A percentile compares a stretch with the other conserved stretches of the same genome.
Evolutionary conservation across 495 filamentous ascomycete species (phyloP).

Genomic region (Elaphomyces granulatus): DNA sequence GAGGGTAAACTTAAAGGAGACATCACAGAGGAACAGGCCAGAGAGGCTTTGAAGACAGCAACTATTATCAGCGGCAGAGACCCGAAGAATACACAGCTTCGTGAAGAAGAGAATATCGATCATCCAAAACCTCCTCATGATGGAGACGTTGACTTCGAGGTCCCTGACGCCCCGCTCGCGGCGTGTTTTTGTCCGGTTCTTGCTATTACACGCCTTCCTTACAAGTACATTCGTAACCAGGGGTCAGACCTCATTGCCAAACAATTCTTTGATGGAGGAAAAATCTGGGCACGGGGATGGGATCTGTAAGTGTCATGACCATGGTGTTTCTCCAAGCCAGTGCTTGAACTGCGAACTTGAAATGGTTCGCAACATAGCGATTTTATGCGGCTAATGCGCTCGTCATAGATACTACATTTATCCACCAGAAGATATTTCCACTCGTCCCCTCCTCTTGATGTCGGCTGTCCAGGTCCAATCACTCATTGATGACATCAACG

Average conservation of each 20-base stretch:
- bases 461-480: conserved; percentile 44
- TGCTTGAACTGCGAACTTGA: too few relatives aligned
- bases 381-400: not conserved
- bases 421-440: conserved; percentile 25
- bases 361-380: too few relatives aligned
- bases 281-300: conserved; percentile 49
- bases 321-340: not conserved
- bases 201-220: conserved; percentile 44
- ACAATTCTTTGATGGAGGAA: conserved; percentile 40
- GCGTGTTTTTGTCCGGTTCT: conserved; percentile 43
- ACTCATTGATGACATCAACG: conserved; percentile 46
- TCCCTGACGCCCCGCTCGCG: not conserved
- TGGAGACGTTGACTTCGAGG: not conserved
- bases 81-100: not conserved
- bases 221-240: conserved; percentile 37
- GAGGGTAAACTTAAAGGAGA: too few relatives aligned
- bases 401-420: conserved; percentile 50
- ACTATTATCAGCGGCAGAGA: not conserved
- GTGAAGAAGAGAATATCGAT: not conserved
- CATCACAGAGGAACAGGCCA: not conserved
- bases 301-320: conserved; percentile 51
- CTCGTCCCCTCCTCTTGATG: conserved; percentile 46
- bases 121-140: too few relatives aligned
- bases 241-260: conserved; percentile 35
- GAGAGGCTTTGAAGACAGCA: not conserved